Evolutionary conservation across 139 green algal genomes (phyloP).

Genomic region (Closterium sp.): DNA sequence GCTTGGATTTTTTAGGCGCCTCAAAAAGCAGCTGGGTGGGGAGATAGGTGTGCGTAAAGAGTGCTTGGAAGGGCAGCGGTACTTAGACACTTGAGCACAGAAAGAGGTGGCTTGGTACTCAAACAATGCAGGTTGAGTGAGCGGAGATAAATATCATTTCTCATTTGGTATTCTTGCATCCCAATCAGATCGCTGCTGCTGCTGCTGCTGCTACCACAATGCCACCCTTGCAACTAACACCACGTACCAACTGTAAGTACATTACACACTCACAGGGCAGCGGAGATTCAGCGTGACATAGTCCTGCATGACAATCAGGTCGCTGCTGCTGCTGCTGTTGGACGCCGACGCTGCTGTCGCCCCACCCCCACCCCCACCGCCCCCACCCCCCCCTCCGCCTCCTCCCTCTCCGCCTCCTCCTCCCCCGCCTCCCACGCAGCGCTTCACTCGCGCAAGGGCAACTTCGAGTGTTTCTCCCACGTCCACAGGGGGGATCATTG

Average conservation of each 20-base stretch:
- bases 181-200: too few species aligned
- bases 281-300: conserved; percentile 23
- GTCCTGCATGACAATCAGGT: conserved; percentile 35
- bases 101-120: too few species aligned
- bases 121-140: not conserved
- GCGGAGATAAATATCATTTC: not conserved
- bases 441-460: conserved; percentile 26
- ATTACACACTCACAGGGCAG: conserved; percentile 19
- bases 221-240: too few species aligned
- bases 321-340: conserved; percentile 20
- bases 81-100: too few species aligned
- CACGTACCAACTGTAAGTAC: not conserved
- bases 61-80: too few species aligned
- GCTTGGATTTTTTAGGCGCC: too few species aligned
- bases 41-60: too few species aligned
- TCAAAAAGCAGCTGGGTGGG: too few species aligned
- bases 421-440: conserved; percentile 8
- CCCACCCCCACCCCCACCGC: not conserved
- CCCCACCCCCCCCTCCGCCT: not conserved
- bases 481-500: conserved; percentile 11
- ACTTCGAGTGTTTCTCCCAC: conserved; percentile 24
- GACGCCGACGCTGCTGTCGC: not conserved
- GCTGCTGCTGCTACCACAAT: too few species aligned
- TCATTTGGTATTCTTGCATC: too few species aligned
- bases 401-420: not conserved